Evolutionary conservation across 2,329 filamentous ascomycete genomes (phyloP), one percentile per base, ranked within the genome.

Genomic region (Pseudopithomyces maydicus): DNA sequence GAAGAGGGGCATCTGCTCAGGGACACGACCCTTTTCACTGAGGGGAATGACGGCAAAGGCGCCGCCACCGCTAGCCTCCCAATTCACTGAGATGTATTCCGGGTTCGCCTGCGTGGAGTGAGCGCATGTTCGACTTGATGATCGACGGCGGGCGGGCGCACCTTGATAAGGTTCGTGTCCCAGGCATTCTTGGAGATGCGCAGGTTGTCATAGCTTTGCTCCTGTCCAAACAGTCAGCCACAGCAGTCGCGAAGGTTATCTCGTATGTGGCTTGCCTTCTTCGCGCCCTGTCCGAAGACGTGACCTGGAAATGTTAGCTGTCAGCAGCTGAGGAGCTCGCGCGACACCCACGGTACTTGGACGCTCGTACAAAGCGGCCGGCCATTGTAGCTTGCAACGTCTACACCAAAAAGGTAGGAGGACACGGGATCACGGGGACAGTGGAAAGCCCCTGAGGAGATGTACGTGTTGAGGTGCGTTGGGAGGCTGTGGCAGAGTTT

Each of bases 161-260:
- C 92, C 89, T 98, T 98, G 81, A 98, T 86, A 74, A 99, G 82
- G 43, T 99, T 99, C 72, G 93, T 97, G 79, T 99, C 95, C 95
- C 95, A 99, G 54, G 95, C 95, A 88, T 99, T 99, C 79, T 90
- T 91, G 74, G 92, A 97, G 79, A 99, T 92, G 76, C 92, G 91
- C 68, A 99, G 83, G 79, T 98, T 98, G 79, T 99, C 95, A 81
- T 98, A 99, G 84, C 93, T 97, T 85, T 91, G 91, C 78, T 99
- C 95, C 86, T 88, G 57, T 7, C 17, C 1, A 8, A 0, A 14
- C 10, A 38, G 56, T 73, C 49, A 70, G 65, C 59, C 49, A 17
- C 41, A 10, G 23, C 39, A 39, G 20, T 43, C 15, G 38, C 15
- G 11, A 6, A 32, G 17, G 1, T 6, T 8, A 6, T 17, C 11